phyloP scores from a whole-genome alignment of 2,329 filamentous ascomycete genomes.

The Onygenales sp. region DNA sequence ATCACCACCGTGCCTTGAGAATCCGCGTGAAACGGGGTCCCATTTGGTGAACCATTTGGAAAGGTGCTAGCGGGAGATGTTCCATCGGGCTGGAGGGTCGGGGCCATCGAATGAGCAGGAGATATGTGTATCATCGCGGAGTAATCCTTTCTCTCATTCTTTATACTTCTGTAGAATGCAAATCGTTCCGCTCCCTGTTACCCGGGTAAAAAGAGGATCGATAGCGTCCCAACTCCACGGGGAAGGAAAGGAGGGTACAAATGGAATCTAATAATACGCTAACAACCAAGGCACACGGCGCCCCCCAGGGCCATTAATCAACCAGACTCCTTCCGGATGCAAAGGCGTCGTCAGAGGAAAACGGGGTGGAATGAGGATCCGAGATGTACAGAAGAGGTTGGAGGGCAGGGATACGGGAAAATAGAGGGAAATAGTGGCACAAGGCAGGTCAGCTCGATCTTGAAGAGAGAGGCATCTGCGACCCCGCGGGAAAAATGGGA shows the following conservation, averaged over 20 bases:
- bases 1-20: slow-evolving; percentile 44
- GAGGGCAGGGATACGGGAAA: neutral
- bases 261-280: neutral
- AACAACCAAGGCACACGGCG: neutral
- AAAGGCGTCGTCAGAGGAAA: neutral
- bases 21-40: neutral
- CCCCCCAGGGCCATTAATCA: neutral
- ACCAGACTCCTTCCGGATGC: neutral
- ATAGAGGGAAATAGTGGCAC: neutral
- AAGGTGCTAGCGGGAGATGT: slow-evolving; percentile 14
- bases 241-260: neutral
- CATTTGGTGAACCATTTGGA: slow-evolving; percentile 10
- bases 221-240: neutral
- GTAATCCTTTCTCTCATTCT: neutral
- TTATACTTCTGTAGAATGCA: neutral
- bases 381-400: neutral
- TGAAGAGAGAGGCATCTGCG: neutral
- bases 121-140: slow-evolving; percentile 25
- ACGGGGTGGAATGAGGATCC: neutral
- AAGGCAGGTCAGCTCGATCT: neutral
- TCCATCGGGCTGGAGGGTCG: slow-evolving; percentile 20
- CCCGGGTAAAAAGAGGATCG: neutral
- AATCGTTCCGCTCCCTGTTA: neutral
- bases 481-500: neutral
- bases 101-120: slow-evolving; percentile 23